Evolutionary conservation across 441 rosid genomes (phyloP), one percentile per base, ranked within the genome.

Genomic region (Metrosideros polymorpha): DNA sequence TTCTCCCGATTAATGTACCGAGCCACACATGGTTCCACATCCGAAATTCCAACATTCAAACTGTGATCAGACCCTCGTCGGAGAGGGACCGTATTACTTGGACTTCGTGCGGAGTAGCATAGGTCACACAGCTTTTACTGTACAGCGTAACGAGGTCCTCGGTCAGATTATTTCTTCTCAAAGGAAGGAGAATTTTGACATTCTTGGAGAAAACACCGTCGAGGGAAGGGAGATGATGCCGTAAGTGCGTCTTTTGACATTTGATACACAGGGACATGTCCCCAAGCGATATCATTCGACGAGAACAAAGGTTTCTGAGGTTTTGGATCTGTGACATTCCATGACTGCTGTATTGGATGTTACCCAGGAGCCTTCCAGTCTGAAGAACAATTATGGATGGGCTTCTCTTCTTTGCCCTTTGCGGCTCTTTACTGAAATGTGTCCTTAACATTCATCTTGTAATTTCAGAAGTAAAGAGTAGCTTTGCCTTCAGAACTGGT

Each of bases 31-130:
- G 97, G 95, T 32, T 83, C 89, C 66, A 55, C 88, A 39, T 90
- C 93, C 53, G 90, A 94, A 84, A 88, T 95, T 85, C 99, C 98
- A 1, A 91, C 95, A 1, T 97, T 97, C 86, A 92, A 95, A 82
- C 89, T 90, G 55, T 95, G 89, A 94, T 82, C 9, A 30, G 61
- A 35, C 30, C 49, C 3, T 35, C 47, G 1, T 71, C 9, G 12
- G 22, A 52, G 55, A 52, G 24, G 55, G 56, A 53, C 77, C 2
- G 4, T 66, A 35, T 49, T 50, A 24, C 56, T 19, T 47, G 30
- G n/a, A 30, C 39, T 82, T 27, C 25, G 7, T 24, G 25, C 47
- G 8, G 12, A 75, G 7, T 19, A 32, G 25, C 14, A 13, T 35
- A 39, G 43, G 47, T 49, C 49, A 39, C 82, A 12, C n/a, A 2